Evolutionary conservation across 2,329 filamentous ascomycete species (phyloP).

Genomic region (Hypocreales sp.): DNA sequence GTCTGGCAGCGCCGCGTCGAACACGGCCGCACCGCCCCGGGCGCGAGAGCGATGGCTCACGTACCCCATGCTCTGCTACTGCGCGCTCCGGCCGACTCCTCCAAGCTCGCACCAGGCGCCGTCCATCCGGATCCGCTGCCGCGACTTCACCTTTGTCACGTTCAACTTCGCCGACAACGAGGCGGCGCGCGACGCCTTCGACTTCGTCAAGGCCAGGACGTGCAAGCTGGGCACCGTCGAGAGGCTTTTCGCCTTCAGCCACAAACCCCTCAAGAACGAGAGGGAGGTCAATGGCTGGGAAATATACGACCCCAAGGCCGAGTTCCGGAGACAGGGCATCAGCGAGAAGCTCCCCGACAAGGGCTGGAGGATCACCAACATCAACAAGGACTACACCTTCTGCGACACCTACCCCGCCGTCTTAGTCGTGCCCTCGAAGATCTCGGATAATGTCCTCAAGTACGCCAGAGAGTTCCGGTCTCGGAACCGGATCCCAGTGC

Average conservation of each 20-base stretch:
- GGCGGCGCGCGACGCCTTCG: constrained; percentile 70
- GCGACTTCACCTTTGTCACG: constrained; percentile 87
- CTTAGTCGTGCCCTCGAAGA: constrained; percentile 69
- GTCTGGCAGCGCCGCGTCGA: constrained; percentile 7
- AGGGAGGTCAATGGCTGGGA: constrained; percentile 65
- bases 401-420: constrained; percentile 84
- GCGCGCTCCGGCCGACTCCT: constrained; percentile 61
- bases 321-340: constrained; percentile 80
- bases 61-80: constrained; percentile 79
- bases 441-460: constrained; percentile 95
- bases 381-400: constrained; percentile 83
- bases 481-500: constrained; percentile 68
- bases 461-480: constrained; percentile 86
- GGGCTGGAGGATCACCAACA: constrained; percentile 78
- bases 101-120: constrained; percentile 55
- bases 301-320: constrained; percentile 69
- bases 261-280: constrained; percentile 60
- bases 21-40: constrained; percentile 13
- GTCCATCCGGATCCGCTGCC: constrained; percentile 73
- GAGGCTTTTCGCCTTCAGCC: constrained; percentile 81
- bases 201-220: constrained; percentile 66
- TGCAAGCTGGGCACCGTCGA: constrained; percentile 74
- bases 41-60: constrained; percentile 75
- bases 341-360: constrained; percentile 61
- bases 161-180: constrained; percentile 71